These are phyloP conservation scores for Paratrypanosoma confusum DNA, from an alignment of 208 protist species.

Conservation along the genomic window DNA sequence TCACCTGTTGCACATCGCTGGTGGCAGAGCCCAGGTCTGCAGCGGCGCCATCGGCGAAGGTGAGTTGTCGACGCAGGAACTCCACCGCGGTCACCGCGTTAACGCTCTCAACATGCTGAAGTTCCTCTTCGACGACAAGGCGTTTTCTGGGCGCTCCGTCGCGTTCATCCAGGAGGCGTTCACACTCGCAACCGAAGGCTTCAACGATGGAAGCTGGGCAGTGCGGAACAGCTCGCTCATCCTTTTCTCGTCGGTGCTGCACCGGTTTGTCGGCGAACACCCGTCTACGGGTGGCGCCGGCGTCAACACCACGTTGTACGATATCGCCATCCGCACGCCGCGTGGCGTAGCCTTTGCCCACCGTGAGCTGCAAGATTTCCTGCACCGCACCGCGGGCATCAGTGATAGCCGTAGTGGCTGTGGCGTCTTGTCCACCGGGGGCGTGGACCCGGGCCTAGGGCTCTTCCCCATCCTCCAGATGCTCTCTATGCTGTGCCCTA, in stretches of 20 bases:
- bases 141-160: constrained; percentile 48
- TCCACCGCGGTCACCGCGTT: constrained; percentile 53
- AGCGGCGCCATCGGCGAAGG: background rate
- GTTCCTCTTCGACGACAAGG: constrained; percentile 86
- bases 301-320: constrained; percentile 73
- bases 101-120: constrained; percentile 89
- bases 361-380: constrained; percentile 14
- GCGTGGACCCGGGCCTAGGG: constrained; percentile 22
- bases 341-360: constrained; percentile 50
- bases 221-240: constrained; percentile 88
- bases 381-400: constrained; percentile 1
- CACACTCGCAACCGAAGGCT: constrained; percentile 61
- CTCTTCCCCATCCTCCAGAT: constrained; percentile 86
- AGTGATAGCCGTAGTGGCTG: too few species aligned
- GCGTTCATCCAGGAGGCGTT: constrained; percentile 71
- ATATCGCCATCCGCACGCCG: constrained; percentile 57
- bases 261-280: constrained; percentile 85
- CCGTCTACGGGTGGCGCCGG: constrained; percentile 58
- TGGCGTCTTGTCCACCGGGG: too few species aligned
- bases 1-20: constrained; percentile 22
- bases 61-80: constrained; percentile 4
- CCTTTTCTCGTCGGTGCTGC: constrained; percentile 82
- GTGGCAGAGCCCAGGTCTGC: background rate
- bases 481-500: constrained; percentile 82
- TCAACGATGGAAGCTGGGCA: constrained; percentile 72